A percentile compares a stretch with the other conserved stretches of the same genome.
Conservation (phyloP, 2,329 filamentous ascomycete genomes). For the Fusarium tuaranense region DNA sequence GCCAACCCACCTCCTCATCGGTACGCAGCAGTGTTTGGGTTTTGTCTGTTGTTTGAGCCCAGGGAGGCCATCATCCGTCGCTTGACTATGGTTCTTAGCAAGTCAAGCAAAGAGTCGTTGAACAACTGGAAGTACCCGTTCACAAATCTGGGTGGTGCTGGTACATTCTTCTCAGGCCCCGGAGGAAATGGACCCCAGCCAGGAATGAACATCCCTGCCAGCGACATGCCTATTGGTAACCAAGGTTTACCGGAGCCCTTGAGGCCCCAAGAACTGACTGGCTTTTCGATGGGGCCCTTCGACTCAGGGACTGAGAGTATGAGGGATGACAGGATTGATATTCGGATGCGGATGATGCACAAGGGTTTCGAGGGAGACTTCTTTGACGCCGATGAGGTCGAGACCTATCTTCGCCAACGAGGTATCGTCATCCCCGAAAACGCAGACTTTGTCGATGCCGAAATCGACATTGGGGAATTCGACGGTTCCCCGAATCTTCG, state of each 20-base stretch:
- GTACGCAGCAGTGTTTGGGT: slow-evolving; percentile 73
- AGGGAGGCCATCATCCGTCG: slow-evolving; percentile 60
- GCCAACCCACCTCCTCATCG: slow-evolving; percentile 59
- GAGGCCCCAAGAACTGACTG: slow-evolving; percentile 40
- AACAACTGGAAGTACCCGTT: slow-evolving; percentile 72
- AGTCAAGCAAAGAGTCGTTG: slow-evolving; percentile 57
- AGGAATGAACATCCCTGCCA: neutral
- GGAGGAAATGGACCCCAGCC: slow-evolving; percentile 4
- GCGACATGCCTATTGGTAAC: slow-evolving; percentile 49
- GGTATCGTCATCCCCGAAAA: slow-evolving; percentile 72
- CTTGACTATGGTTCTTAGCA: slow-evolving; percentile 50
- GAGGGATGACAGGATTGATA: slow-evolving; percentile 57
- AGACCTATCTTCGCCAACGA: slow-evolving; percentile 75
- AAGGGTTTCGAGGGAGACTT: slow-evolving; percentile 79
- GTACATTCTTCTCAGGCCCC: slow-evolving; percentile 67
- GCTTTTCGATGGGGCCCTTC: slow-evolving; percentile 62
- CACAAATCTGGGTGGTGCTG: slow-evolving; percentile 74
- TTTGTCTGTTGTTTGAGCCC: slow-evolving; percentile 72
- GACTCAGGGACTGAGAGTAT: slow-evolving; percentile 52
- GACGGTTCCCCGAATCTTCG: slow-evolving; percentile 20
- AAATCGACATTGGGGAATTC: slow-evolving; percentile 62
- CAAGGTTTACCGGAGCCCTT: slow-evolving; percentile 47
- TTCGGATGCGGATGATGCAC: slow-evolving; percentile 64
- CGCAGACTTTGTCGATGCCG: slow-evolving; percentile 70
- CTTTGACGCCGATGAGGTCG: slow-evolving; percentile 81